Conservation (phyloP, 2,329 filamentous ascomycete species). For the Plenodomus biglobosus region DNA sequence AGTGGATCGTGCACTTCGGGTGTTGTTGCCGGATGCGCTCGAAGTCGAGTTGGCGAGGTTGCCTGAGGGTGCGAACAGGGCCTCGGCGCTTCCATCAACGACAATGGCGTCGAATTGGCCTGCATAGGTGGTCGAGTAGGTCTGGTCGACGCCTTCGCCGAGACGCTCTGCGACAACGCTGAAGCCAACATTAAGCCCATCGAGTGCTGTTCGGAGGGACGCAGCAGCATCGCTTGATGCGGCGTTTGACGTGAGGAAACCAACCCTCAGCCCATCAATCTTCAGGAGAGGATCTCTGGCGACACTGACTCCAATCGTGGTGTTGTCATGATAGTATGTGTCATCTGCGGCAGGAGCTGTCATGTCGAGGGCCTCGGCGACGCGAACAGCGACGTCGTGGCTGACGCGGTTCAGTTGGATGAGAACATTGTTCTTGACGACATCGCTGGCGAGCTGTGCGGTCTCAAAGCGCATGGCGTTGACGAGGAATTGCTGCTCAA, state of each 20-base stretch:
- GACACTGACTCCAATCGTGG: conserved; percentile 61
- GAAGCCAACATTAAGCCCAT: conserved; percentile 56
- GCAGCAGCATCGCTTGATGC: conserved; percentile 48
- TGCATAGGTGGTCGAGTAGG: conserved; percentile 67
- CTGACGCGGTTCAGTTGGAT: conserved; percentile 68
- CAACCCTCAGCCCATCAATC: conserved; percentile 65
- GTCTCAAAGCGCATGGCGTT: conserved; percentile 74
- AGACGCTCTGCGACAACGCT: conserved; percentile 64
- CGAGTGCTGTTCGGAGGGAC: conserved; percentile 57
- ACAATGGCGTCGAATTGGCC: conserved; percentile 65
- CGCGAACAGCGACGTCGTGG: conserved; percentile 66
- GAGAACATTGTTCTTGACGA: conserved; percentile 67
- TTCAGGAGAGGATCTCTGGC: conserved; percentile 61
- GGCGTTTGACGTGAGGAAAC: conserved; percentile 59
- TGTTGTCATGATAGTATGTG: conserved; percentile 70
- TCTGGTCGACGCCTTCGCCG: conserved; percentile 57
- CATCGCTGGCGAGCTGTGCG: conserved; percentile 58
- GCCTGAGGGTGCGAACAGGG: conserved; percentile 56
- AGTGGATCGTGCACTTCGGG: conserved; percentile 44
- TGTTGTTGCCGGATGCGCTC: conserved; percentile 28
- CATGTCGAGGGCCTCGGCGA: conserved; percentile 63
- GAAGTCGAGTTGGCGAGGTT: conserved; percentile 31
- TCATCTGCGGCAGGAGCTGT: conserved; percentile 60
- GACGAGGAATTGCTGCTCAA: conserved; percentile 71
- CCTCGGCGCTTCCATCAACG: conserved; percentile 55